phyloP scores from a whole-genome alignment of 2,329 filamentous ascomycete genomes.

The Verticillium zaregamsianum region DNA sequence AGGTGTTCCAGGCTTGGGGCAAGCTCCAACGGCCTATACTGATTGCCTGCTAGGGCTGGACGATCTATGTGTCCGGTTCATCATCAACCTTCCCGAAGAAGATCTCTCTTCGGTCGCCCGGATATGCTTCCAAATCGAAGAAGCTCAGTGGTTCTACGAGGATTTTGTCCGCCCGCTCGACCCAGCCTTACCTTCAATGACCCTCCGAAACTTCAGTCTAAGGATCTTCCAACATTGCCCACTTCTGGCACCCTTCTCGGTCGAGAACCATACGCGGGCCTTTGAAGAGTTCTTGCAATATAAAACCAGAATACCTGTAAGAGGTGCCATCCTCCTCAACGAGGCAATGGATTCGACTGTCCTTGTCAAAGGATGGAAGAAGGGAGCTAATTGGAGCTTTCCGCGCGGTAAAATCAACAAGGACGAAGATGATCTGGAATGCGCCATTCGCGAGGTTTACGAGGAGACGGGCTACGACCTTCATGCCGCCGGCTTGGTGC shows the following conservation, averaged over 20 bases:
- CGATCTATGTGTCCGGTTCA: constrained; percentile 96
- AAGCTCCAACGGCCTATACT: constrained; percentile 3
- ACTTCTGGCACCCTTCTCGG: constrained; percentile 74
- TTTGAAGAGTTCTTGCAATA: constrained; percentile 92
- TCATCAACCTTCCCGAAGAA: constrained; percentile 91
- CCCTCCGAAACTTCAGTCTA: constrained; percentile 79
- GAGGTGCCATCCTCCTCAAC: constrained; percentile 91
- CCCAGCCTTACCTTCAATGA: constrained; percentile 78
- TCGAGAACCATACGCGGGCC: constrained; percentile 72
- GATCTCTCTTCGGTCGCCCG: constrained; percentile 86
- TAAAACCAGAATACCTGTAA: constrained; percentile 90
- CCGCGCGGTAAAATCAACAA: constrained; percentile 98
- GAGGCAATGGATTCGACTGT: constrained; percentile 90
- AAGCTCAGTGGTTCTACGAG: constrained; percentile 99
- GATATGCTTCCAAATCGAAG: constrained; percentile 98
- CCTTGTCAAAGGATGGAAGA: constrained; percentile 97
- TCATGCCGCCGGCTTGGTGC: constrained; percentile 68
- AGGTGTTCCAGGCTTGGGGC: constrained; percentile 23
- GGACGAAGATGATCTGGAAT: constrained; percentile 89
- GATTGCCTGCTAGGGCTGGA: constrained; percentile 67
- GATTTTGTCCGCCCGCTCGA: constrained; percentile 94
- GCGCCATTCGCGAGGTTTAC: constrained; percentile 88
- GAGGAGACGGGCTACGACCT: constrained; percentile 95
- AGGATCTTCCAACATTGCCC: constrained; percentile 94
- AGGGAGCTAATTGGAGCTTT: constrained; percentile 93